These are phyloP conservation scores for Solanum hybrid DNA, from an alignment of 305 asterid species.

Conservation along the genomic window DNA sequence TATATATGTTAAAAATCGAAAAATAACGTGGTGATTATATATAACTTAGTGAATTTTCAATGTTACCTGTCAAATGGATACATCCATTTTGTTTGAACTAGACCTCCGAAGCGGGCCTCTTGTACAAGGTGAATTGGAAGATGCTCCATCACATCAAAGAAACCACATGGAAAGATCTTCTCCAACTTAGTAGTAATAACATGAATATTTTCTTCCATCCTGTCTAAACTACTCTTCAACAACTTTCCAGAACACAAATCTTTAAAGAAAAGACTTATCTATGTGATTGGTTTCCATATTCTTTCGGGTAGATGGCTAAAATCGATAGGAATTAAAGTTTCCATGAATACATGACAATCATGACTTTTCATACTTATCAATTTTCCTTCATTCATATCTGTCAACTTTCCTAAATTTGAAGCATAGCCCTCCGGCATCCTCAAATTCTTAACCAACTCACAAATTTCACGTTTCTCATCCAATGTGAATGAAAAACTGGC, in stretches of 20 bases:
- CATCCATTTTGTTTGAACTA: background rate
- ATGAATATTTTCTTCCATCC: background rate
- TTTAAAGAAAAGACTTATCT: background rate
- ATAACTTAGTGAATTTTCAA: background rate
- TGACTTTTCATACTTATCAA: background rate
- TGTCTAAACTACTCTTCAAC: background rate
- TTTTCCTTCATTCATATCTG: background rate
- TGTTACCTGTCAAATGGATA: background rate
- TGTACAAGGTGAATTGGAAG: no score
- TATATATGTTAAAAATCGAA: background rate
- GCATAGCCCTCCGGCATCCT: background rate
- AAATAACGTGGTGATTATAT: background rate
- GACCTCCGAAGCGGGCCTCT: background rate
- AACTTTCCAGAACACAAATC: background rate
- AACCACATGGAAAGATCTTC: background rate
- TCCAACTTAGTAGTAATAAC: background rate
- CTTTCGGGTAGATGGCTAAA: background rate
- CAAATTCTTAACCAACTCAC: background rate
- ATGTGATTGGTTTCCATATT: background rate
- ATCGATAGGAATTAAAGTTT: background rate
- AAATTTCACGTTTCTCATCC: background rate
- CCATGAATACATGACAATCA: background rate
- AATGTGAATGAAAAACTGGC: background rate
- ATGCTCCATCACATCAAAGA: background rate
- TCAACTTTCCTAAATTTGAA: background rate